These are phyloP conservation scores for Pseudophaeomoniella oleicola DNA, from an alignment of 2,329 filamentous ascomycete species.

Conservation along the genomic window DNA sequence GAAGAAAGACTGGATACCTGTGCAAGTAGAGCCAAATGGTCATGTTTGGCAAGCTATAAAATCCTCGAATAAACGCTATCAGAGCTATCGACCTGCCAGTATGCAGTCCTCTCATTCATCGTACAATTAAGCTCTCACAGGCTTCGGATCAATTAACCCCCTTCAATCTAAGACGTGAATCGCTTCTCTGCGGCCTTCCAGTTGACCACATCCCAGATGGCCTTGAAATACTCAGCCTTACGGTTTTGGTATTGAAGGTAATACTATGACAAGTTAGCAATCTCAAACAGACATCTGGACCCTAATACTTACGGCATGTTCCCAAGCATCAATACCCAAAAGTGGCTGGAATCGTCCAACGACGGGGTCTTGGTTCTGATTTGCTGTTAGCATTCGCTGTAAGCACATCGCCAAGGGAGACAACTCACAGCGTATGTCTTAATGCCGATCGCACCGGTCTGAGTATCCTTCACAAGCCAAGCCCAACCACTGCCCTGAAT, in stretches of 20 bases:
- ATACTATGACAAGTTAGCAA: constrained; percentile 11
- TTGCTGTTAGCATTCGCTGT: not conserved
- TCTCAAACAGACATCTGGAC: not conserved
- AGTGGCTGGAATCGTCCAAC: constrained; percentile 69
- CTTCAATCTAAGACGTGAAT: constrained; percentile 19
- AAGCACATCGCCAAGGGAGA: not conserved
- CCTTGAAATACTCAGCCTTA: constrained; percentile 89
- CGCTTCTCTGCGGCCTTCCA: constrained; percentile 80
- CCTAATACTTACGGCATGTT: constrained; percentile 49
- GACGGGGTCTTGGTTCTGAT: constrained; percentile 78
- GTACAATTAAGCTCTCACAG: too few species aligned
- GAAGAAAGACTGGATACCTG: too few species aligned
- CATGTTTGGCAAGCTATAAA: too few species aligned
- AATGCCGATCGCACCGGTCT: constrained; percentile 41
- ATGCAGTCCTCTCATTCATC: too few species aligned
- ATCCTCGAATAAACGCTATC: too few species aligned
- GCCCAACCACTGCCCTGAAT: constrained; percentile 54
- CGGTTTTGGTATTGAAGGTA: constrained; percentile 88
- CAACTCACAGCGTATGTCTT: constrained; percentile 47
- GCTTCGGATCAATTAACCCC: too few species aligned
- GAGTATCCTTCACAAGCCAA: constrained; percentile 47
- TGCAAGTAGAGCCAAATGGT: too few species aligned
- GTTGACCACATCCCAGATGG: constrained; percentile 91
- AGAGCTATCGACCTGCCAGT: too few species aligned
- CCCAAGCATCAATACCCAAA: constrained; percentile 86